Conservation (phyloP, 2,329 filamentous ascomycete species). For the Ilyonectria robusta region DNA sequence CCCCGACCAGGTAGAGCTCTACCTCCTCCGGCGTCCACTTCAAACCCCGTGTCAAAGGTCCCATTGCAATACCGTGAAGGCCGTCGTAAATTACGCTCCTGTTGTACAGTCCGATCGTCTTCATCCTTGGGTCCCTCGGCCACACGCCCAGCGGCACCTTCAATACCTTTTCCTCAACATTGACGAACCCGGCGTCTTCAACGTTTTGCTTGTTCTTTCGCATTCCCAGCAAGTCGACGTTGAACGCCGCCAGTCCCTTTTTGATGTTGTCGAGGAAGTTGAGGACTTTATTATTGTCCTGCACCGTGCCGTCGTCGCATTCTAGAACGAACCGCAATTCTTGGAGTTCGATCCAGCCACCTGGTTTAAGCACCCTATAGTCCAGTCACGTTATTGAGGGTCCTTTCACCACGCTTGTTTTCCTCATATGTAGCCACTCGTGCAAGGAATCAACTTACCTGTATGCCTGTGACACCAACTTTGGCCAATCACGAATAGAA, state of each 20-base stretch:
- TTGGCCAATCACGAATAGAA: slow-evolving; percentile 48
- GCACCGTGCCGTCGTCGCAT: slow-evolving; percentile 52
- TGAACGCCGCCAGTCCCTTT: slow-evolving; percentile 2
- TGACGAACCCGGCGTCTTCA: slow-evolving; percentile 8
- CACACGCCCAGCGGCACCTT: slow-evolving; percentile 14
- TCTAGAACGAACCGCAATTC: slow-evolving; percentile 52
- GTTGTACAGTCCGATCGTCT: slow-evolving; percentile 8
- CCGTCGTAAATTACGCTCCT: slow-evolving; percentile 17
- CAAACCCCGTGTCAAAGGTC: slow-evolving; percentile 5
- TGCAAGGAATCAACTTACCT: slow-evolving; percentile 36
- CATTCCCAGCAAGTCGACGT: slow-evolving; percentile 12
- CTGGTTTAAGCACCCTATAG: slow-evolving; percentile 53
- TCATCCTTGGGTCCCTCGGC: slow-evolving; percentile 14
- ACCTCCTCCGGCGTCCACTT: slow-evolving; percentile 15
- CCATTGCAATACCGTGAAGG: slow-evolving; percentile 9
- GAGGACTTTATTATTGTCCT: slow-evolving; percentile 4
- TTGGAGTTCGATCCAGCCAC: slow-evolving; percentile 62
- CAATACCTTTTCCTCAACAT: background rate
- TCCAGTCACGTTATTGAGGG: background rate
- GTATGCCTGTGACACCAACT: slow-evolving; percentile 38
- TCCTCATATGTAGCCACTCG: background rate
- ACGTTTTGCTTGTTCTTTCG: slow-evolving; percentile 11
- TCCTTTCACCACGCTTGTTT: background rate
- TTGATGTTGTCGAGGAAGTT: slow-evolving; percentile 42
- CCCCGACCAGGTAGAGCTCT: slow-evolving; percentile 3